Conservation (phyloP, 495 filamentous ascomycete genomes). For the Darksidea phi region DNA sequence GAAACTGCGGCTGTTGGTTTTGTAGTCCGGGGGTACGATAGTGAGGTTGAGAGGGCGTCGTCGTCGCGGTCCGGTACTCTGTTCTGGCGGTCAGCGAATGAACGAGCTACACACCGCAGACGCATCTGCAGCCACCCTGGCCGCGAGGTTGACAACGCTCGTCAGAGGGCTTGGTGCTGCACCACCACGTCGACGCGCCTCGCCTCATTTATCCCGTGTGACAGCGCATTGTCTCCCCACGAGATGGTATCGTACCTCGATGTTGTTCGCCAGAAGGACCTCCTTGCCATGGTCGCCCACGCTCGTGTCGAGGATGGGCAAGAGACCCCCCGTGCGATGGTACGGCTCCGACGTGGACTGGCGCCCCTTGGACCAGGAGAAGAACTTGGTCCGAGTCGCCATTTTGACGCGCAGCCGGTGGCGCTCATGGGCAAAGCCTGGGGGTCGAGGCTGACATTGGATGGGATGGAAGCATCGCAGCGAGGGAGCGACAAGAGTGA, state of each 20-base stretch:
- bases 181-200: constrained; percentile 36
- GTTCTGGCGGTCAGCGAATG: constrained; percentile 31
- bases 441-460: constrained; percentile 8
- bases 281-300: constrained; percentile 27
- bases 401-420: constrained; percentile 26
- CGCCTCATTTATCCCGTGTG: constrained; percentile 29
- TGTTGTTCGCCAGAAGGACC: constrained; percentile 4
- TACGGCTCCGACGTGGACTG: constrained; percentile 26
- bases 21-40: constrained; percentile 23
- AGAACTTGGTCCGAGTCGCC: constrained; percentile 40
- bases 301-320: constrained; percentile 29
- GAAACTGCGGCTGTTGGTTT: constrained; percentile 12
- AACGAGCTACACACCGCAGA: constrained; percentile 29
- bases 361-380: constrained; percentile 45
- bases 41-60: constrained; percentile 34
- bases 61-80: constrained; percentile 24
- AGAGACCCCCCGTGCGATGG: constrained; percentile 28
- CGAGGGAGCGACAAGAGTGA: constrained; percentile 8
- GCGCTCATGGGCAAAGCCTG: background rate
- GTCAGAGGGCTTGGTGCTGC: constrained; percentile 28
- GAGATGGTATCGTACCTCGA: constrained; percentile 27
- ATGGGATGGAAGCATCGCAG: background rate
- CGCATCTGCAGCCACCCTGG: constrained; percentile 23
- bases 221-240: constrained; percentile 28
- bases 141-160: constrained; percentile 24